phyloP scores from a whole-genome alignment of 129 eudicot genomes.

The Silybum marianum region DNA sequence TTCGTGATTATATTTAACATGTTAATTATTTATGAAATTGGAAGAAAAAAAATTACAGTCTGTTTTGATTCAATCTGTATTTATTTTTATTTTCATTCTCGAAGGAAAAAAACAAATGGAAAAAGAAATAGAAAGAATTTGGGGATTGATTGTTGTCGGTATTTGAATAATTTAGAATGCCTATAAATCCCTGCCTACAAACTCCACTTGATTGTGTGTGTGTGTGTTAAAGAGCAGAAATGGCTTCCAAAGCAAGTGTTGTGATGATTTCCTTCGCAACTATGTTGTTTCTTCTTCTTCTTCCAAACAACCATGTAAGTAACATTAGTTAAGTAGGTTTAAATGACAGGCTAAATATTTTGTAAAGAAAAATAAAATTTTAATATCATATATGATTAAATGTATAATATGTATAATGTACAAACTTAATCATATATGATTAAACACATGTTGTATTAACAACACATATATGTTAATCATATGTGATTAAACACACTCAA shows the following conservation, averaged over 20 bases:
- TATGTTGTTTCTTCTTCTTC: slow-evolving; percentile 27
- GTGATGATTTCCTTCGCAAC: slow-evolving; percentile 21
- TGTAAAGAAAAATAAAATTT: no score
- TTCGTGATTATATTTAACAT: neutral
- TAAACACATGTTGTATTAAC: no score
- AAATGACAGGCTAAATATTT: no score
- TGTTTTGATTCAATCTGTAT: neutral
- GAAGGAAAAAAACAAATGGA: neutral
- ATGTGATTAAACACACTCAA: no score
- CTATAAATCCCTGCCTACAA: neutral
- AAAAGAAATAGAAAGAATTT: neutral
- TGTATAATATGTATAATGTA: no score
- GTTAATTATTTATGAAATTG: no score
- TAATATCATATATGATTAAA: no score
- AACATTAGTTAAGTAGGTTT: neutral
- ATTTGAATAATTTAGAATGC: neutral
- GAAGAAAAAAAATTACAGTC: no score
- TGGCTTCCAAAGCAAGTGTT: slow-evolving; percentile 20
- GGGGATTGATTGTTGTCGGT: neutral
- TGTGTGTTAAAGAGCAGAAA: neutral
- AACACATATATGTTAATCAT: no score
- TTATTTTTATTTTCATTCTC: neutral
- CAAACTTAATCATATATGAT: no score
- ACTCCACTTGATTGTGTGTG: neutral
- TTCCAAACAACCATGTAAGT: slow-evolving; percentile 40